Base-by-base conservation (phyloP, 139 green algal species). In the Nannochloris sp. region DNA sequence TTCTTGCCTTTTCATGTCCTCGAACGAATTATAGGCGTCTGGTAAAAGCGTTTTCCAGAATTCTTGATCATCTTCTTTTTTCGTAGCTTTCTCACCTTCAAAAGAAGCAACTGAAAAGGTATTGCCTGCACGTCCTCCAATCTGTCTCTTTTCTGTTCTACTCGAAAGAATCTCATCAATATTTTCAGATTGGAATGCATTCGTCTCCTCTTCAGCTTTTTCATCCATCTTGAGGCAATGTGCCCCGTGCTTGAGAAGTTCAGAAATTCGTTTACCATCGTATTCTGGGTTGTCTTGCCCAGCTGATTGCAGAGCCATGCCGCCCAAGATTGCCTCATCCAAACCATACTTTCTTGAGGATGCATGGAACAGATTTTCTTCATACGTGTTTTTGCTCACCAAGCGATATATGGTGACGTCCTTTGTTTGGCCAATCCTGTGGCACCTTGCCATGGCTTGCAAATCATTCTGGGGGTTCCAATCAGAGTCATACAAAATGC, bases 391-490 rank as follows among this genome's bases (percentile, higher is more conserved):
- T 25, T 80, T 80, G 46, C 74, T 87, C 54, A 96, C 65, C 12
- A 96, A 83, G 55, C 90, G 85, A 79, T 97, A 97, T 51, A 97
- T 78, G 9, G 80, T 95, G 16, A 97, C 89, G 48, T 95, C 86
- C 24, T 71, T 77, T 4, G 60, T 60, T 71, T 90, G 83, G 10
- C 91, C 91, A 69, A 97, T 97, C 72, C 91, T 90, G 74, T 97
- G 91, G 70, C 85, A 95, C 29, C 91, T 84, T 1, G 91, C 91
- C 91, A 97, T 96, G 56, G 91, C 91, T 71, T 98, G 46, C 25
- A 91, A 75, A 72, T 95, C 88, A 73, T 95, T 95, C 71, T 89
- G 88, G 0, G 87, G 87, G 67, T 97, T 97, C 85, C 85, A 96
- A 71, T 96, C 90, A 14, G 60, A 83, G 81, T 98, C 92, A 62